Base-by-base conservation (phyloP, 1,139 yeast genomes). In the Pneumocystis wakefieldiae region DNA sequence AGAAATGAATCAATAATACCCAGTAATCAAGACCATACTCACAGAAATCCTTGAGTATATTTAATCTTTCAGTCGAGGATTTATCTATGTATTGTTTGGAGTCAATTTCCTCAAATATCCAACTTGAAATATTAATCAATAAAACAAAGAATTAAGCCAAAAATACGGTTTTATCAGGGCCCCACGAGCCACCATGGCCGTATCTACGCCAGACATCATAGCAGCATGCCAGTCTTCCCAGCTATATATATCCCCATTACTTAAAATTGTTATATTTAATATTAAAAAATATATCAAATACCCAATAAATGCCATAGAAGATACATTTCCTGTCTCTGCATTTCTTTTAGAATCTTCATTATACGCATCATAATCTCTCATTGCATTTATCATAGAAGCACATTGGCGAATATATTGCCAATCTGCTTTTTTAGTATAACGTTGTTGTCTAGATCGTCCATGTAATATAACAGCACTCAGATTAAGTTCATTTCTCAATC, bases 171-270 rank as follows among this genome's bases (percentile, higher is more conserved):
- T 92, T 73, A 94, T 91, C 68, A 92, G 81, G 0, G 97, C 97
- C 63, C 97, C 98, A 70, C 99, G 82, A 1, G 98, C 98, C 64
- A 94, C 91, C 97, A 94, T 92, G 29, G 90, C 95, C 48, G 94
- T 84, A 75, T 94, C 98, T 63, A 91, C 84, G 19, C 89, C 87
- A 60, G 83, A 79, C 55, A 80, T 80, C 59, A 84, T 78, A n/a
- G 87, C 91, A 58, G 79, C 79, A 73, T 89, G 81, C 96, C 96
- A 92, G 72, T 92, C 98, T 71, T 86, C 87, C 76, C 81, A 83
- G 29, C 88, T 86, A 76, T 80, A 91, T 60, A 90, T 82, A 74
- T 92, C 99, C 62, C 99, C 99, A 72, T 92, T 92, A 55, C 98
- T 98, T 64, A 92, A 74, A 76, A 77, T 75, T 75, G 80, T 76